These are phyloP conservation scores for Fusarium nematophilum DNA, from an alignment of 2,329 filamentous ascomycete genomes.

Conservation along the genomic window DNA sequence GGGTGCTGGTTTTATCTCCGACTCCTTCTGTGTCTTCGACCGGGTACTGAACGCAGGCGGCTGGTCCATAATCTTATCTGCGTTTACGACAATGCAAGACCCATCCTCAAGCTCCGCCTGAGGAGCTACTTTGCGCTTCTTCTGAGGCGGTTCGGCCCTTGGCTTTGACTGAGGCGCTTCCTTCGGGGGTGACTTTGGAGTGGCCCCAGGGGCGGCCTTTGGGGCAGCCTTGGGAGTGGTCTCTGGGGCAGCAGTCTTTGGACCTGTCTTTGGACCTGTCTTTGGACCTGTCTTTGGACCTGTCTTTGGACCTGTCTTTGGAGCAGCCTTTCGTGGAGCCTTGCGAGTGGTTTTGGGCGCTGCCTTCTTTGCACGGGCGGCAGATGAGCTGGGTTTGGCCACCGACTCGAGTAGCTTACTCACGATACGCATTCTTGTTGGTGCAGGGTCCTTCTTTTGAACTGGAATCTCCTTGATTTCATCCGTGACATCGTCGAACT, in stretches of 20 bases:
- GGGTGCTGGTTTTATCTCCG: not conserved
- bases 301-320: no score
- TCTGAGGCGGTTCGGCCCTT: not conserved
- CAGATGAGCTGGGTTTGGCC: slow-evolving; percentile 29
- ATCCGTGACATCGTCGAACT: slow-evolving; percentile 48
- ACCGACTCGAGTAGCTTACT: slow-evolving; percentile 25
- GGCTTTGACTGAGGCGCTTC: slow-evolving; percentile 3
- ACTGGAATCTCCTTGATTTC: slow-evolving; percentile 33
- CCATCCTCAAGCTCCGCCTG: not conserved
- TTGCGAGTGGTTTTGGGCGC: no score
- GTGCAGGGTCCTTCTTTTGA: slow-evolving; percentile 1
- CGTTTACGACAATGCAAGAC: not conserved
- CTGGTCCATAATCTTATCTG: not conserved
- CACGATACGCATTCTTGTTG: slow-evolving; percentile 23
- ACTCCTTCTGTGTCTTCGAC: not conserved
- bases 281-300: slow-evolving; percentile 3
- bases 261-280: not conserved
- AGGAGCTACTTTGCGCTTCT: slow-evolving; percentile 1
- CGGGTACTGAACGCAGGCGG: not conserved
- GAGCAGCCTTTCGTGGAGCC: slow-evolving; percentile 10
- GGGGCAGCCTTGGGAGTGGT: not conserved
- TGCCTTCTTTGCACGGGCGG: slow-evolving; percentile 18
- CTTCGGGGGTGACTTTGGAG: not conserved
- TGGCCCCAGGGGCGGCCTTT: not conserved
- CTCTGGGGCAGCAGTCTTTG: not conserved